phyloP scores from a whole-genome alignment of 495 filamentous ascomycete species.

The Glarea lozoyensis region DNA sequence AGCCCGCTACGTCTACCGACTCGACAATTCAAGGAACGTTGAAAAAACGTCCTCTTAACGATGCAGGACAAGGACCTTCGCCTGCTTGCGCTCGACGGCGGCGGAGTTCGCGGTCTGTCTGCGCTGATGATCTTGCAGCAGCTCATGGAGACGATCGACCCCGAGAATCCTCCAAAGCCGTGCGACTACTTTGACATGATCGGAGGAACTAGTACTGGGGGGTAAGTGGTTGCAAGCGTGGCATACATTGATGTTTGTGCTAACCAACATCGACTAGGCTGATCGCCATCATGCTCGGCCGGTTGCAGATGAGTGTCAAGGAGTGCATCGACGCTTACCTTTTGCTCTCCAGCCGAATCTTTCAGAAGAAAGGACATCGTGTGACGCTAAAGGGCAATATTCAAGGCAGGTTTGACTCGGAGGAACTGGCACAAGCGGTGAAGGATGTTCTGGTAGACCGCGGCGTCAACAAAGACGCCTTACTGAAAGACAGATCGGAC shows the following conservation, averaged over 20 bases:
- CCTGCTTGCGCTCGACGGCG: constrained; percentile 38
- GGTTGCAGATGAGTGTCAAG: constrained; percentile 39
- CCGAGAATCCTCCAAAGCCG: constrained; percentile 34
- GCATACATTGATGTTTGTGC: constrained; percentile 1
- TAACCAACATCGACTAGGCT: constrained; percentile 24
- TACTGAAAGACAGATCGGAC: constrained; percentile 30
- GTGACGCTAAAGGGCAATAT: constrained; percentile 26
- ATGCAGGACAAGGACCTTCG: constrained; percentile 7
- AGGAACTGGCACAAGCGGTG: constrained; percentile 31
- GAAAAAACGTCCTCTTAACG: not conserved
- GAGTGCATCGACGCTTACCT: constrained; percentile 38
- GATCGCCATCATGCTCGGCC: constrained; percentile 45
- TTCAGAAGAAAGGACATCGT: constrained; percentile 27
- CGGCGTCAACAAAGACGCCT: constrained; percentile 27
- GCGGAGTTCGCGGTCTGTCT: constrained; percentile 46
- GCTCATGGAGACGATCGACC: constrained; percentile 36
- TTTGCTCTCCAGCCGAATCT: constrained; percentile 27
- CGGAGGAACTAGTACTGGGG: constrained; percentile 29
- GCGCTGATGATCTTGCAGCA: constrained; percentile 39
- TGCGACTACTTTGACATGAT: constrained; percentile 43
- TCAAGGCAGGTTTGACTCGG: constrained; percentile 30
- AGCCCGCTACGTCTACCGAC: constrained; percentile 3
- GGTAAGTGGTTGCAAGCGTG: constrained; percentile 8
- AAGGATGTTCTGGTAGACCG: constrained; percentile 30
- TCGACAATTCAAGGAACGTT: constrained; percentile 2